phyloP scores from a whole-genome alignment of 176 grass and related monocot species.

The Phyllostachys edulis region DNA sequence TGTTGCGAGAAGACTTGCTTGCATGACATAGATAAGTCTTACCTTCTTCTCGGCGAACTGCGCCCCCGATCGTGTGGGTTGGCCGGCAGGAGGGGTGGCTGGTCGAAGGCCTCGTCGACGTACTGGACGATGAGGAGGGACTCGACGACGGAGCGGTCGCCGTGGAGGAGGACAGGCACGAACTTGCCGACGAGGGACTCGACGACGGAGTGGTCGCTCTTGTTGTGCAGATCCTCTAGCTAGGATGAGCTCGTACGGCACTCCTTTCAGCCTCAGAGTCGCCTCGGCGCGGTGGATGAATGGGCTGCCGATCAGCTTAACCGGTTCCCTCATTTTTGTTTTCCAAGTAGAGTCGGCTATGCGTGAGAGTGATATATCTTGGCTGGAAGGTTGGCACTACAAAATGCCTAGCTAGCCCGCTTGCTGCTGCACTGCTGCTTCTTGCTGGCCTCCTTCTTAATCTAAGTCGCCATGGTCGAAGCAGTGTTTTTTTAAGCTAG shows the following conservation, averaged over 20 bases:
- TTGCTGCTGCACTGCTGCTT: too few relatives aligned
- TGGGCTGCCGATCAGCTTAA: constrained; percentile 8
- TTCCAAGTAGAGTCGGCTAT: too few relatives aligned
- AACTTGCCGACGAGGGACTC: constrained; percentile 9
- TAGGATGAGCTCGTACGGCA: not conserved
- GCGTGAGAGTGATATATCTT: too few relatives aligned
- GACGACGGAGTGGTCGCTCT: constrained; percentile 4
- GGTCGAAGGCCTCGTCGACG: constrained; percentile 31
- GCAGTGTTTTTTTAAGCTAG: too few relatives aligned
- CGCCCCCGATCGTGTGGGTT: constrained; percentile 40
- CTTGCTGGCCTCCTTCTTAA: too few relatives aligned
- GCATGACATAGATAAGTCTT: not conserved
- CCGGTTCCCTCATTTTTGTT: not conserved
- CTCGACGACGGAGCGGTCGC: constrained; percentile 20
- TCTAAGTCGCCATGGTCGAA: too few relatives aligned
- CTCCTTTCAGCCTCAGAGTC: not conserved
- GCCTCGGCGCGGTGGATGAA: not conserved
- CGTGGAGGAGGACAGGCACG: constrained; percentile 35
- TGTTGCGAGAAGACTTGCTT: too few relatives aligned
- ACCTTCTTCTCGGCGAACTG: constrained; percentile 28
- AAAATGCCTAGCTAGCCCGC: too few relatives aligned
- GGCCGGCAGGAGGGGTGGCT: constrained; percentile 12
- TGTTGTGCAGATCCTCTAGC: constrained; percentile 11
- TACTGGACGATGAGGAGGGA: constrained; percentile 44
- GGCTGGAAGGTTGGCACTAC: too few relatives aligned